phyloP scores from a whole-genome alignment of 1,284 basidiomycete genomes.

The Pterula multifida region DNA sequence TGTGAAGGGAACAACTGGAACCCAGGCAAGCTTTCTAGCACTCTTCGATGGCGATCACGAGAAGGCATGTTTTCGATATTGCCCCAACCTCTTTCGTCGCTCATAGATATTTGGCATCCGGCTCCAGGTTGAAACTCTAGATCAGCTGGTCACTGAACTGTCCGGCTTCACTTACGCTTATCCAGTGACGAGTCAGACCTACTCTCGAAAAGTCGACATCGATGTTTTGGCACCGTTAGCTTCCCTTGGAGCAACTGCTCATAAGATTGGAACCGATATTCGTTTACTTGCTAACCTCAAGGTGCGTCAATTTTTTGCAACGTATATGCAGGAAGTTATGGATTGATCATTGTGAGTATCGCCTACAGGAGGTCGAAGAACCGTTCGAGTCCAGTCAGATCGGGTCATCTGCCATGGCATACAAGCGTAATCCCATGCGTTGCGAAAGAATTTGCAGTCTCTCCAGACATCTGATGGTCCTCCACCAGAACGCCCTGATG shows the following conservation, averaged over 20 bases:
- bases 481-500: constrained; percentile 90
- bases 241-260: constrained; percentile 88
- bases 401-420: constrained; percentile 98
- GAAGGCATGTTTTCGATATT: constrained; percentile 41
- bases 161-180: constrained; percentile 92
- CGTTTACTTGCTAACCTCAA: constrained; percentile 89
- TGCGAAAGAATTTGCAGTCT: constrained; percentile 95
- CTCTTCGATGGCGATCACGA: constrained; percentile 93
- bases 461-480: constrained; percentile 83
- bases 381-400: constrained; percentile 99
- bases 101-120: background rate
- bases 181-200: constrained; percentile 97
- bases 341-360: background rate
- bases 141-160: constrained; percentile 80
- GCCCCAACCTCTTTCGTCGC: background rate
- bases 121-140: constrained; percentile 75
- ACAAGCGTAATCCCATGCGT: constrained; percentile 99
- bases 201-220: constrained; percentile 95
- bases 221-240: constrained; percentile 88
- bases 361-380: constrained; percentile 91
- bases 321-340: background rate
- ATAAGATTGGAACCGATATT: constrained; percentile 97
- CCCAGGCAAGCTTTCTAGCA: constrained; percentile 91
- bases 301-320: constrained; percentile 21
- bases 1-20: constrained; percentile 98